These are phyloP conservation scores for Gryganskiella cystojenkinii DNA, from an alignment of 192 early-diverging fungal species.

Conservation along the genomic window DNA sequence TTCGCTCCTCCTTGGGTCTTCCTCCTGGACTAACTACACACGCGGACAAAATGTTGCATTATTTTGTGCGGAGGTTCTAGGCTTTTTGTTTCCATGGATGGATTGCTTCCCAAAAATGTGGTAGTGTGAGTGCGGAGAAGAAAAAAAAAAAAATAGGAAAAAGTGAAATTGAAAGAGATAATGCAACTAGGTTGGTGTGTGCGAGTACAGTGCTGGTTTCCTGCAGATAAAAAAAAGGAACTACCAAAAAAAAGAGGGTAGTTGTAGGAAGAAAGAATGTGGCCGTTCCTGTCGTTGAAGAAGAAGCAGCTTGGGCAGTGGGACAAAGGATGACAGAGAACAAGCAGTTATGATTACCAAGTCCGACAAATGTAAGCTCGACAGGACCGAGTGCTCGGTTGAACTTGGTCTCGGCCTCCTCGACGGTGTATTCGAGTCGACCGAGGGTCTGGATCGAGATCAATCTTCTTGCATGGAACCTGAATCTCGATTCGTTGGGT, in stretches of 20 bases:
- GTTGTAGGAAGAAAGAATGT: neutral
- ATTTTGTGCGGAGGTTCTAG: too few relatives aligned
- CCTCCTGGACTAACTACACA: too few relatives aligned
- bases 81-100: too few relatives aligned
- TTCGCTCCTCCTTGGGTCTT: neutral
- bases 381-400: conserved; percentile 48
- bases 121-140: too few relatives aligned
- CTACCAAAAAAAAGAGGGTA: neutral
- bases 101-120: too few relatives aligned
- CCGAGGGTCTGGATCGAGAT: conserved; percentile 45
- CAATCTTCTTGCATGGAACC: conserved; percentile 46
- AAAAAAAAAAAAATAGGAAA: neutral
- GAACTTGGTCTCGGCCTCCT: conserved; percentile 50
- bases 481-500: conserved; percentile 29
- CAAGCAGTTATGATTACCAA: conserved; percentile 30
- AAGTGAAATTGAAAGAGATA: too few relatives aligned
- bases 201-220: too few relatives aligned
- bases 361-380: conserved; percentile 52
- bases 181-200: neutral
- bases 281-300: conserved; percentile 1
- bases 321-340: neutral
- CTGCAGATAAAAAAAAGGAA: neutral
- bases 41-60: too few relatives aligned
- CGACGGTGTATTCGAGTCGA: conserved; percentile 50
- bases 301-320: neutral